A percentile compares a stretch with the other conserved stretches of the same genome.
phyloP scores from a whole-genome alignment of 2,329 filamentous ascomycete species.

The Exophiala oligosperma region DNA sequence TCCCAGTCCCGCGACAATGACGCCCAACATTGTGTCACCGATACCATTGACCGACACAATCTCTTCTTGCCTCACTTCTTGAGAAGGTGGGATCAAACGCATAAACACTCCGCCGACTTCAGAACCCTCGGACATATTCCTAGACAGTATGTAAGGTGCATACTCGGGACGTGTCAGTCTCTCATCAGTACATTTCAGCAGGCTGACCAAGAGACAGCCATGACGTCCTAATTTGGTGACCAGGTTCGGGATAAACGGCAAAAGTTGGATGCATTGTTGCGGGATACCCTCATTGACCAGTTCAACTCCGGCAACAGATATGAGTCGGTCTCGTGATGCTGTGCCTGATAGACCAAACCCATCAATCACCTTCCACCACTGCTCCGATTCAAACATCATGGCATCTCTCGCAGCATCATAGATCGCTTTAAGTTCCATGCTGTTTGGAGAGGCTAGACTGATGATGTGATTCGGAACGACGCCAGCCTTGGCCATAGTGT shows the following conservation, averaged over 20 bases:
- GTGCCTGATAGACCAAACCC: conserved; percentile 70
- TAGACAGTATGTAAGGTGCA: conserved; percentile 70
- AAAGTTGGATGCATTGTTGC: conserved; percentile 77
- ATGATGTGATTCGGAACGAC: conserved; percentile 65
- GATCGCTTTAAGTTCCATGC: conserved; percentile 77
- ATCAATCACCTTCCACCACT: conserved; percentile 82
- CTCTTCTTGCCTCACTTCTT: conserved; percentile 60
- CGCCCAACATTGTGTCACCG: conserved; percentile 88
- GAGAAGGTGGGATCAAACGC: conserved; percentile 67
- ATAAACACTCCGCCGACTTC: conserved; percentile 84
- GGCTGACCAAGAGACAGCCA: conserved; percentile 73
- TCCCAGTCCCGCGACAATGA: conserved; percentile 75
- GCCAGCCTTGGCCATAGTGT: conserved; percentile 35
- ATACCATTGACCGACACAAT: conserved; percentile 91
- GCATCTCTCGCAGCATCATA: conserved; percentile 66
- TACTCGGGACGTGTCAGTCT: conserved; percentile 63
- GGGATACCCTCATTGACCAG: conserved; percentile 81
- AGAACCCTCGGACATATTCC: conserved; percentile 55
- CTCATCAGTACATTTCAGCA: conserved; percentile 68
- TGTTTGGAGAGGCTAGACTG: conserved; percentile 79
- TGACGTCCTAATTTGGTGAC: conserved; percentile 77
- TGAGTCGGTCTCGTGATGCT: conserved; percentile 69
- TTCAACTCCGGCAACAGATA: conserved; percentile 62
- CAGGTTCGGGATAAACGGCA: conserved; percentile 84
- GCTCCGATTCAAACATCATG: conserved; percentile 66